Conservation (phyloP, 2,329 filamentous ascomycete genomes). For the Ophiocordyceps unilateralis region DNA sequence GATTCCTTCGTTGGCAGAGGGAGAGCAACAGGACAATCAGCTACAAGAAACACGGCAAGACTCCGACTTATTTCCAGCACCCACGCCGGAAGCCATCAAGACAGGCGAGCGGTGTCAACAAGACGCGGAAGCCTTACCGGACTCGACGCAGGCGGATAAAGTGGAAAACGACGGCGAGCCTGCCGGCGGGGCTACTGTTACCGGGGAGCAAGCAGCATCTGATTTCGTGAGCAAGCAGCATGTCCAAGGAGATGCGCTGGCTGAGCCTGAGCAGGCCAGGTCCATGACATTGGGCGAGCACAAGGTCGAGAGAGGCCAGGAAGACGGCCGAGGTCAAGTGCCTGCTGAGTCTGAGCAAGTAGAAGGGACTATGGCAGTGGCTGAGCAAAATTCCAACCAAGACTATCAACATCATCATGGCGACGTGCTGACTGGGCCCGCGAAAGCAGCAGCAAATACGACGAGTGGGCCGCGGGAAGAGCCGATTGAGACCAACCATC, state of each 20-base stretch:
- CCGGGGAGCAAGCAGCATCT: too few relatives aligned
- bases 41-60: background rate
- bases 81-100: background rate
- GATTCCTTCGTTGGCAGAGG: background rate
- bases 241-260: conserved; percentile 1
- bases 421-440: background rate
- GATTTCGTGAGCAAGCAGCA: too few relatives aligned
- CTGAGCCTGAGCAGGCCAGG: conserved; percentile 1
- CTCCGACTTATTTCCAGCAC: background rate
- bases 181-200: too few relatives aligned
- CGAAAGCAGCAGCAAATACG: background rate
- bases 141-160: background rate
- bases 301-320: background rate
- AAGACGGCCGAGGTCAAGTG: conserved; percentile 1
- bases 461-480: background rate
- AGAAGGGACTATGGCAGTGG: too few relatives aligned
- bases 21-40: background rate
- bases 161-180: background rate
- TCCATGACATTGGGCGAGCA: background rate
- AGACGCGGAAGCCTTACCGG: background rate
- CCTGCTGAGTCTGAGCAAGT: background rate
- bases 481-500: background rate
- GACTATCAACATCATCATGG: too few relatives aligned
- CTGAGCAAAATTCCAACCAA: background rate
- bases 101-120: background rate